Evolutionary conservation across 495 filamentous ascomycete species (phyloP).

Genomic region (Neurospora hispaniola): DNA sequence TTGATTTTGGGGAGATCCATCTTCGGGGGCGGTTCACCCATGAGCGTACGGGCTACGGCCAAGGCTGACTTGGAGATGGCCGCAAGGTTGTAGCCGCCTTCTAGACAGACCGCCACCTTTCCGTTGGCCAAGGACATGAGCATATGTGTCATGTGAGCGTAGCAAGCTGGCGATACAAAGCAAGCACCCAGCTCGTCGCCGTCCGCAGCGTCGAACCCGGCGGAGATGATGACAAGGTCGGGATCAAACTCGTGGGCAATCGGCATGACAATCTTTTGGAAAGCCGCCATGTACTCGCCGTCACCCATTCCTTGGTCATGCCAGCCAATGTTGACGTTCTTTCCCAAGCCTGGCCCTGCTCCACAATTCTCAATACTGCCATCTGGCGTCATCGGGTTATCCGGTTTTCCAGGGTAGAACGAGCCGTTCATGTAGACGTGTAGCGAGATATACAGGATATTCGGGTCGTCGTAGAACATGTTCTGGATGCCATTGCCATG

Average conservation of each 20-base stretch:
- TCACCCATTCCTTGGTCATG: constrained; percentile 86
- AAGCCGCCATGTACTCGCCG: constrained; percentile 91
- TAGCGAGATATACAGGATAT: constrained; percentile 92
- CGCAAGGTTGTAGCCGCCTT: constrained; percentile 89
- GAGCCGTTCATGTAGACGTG: constrained; percentile 73
- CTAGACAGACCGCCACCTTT: constrained; percentile 83
- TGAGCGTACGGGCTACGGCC: constrained; percentile 82
- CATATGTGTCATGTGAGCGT: constrained; percentile 99
- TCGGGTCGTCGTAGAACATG: constrained; percentile 88
- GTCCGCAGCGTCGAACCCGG: constrained; percentile 90
- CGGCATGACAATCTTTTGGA: constrained; percentile 95
- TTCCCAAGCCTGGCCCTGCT: constrained; percentile 60
- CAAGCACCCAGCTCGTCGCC: constrained; percentile 90
- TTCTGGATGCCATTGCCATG: constrained; percentile 95
- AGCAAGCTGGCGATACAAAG: constrained; percentile 80
- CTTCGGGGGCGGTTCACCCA: constrained; percentile 85
- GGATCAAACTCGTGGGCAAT: constrained; percentile 88
- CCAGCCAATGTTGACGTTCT: constrained; percentile 96
- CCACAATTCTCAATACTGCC: constrained; percentile 73
- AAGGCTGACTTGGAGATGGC: constrained; percentile 89
- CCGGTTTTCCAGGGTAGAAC: constrained; percentile 75
- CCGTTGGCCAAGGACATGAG: constrained; percentile 90
- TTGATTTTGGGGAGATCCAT: constrained; percentile 39
- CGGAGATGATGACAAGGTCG: constrained; percentile 90
- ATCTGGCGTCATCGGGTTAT: constrained; percentile 43